phyloP scores from a whole-genome alignment of 2,329 filamentous ascomycete genomes.

The Venturia nashicola region DNA sequence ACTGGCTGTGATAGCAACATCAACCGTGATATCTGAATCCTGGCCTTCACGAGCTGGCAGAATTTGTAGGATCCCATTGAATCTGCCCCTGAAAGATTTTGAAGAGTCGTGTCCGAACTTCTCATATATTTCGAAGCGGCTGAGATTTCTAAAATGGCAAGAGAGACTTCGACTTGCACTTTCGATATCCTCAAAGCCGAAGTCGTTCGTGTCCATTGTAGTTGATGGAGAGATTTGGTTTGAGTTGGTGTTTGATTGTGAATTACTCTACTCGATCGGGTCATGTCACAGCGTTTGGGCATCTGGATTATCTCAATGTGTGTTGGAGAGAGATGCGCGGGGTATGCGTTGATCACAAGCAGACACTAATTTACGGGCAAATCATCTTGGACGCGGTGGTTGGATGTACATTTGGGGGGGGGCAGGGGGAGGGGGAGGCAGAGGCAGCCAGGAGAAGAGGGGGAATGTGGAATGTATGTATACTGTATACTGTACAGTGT shows the following conservation, averaged over 20 bases:
- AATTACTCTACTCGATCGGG: background rate
- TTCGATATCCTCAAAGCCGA: background rate
- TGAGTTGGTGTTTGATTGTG: background rate
- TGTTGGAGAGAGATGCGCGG: background rate
- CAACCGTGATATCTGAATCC: background rate
- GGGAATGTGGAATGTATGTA: too few relatives aligned
- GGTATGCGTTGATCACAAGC: background rate
- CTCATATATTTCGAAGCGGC: background rate
- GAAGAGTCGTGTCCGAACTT: background rate
- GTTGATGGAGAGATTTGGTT: background rate
- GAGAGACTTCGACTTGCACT: background rate
- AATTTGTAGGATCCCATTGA: background rate
- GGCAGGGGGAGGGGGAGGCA: too few relatives aligned
- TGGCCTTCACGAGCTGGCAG: background rate
- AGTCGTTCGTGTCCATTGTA: background rate
- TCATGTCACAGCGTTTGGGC: background rate
- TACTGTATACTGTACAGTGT: too few relatives aligned
- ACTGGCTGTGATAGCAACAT: background rate
- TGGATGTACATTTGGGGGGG: too few relatives aligned
- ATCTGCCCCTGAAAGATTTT: background rate
- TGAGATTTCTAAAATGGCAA: background rate
- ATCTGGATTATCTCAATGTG: background rate
- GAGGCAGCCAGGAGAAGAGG: too few relatives aligned
- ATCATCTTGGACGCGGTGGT: too few relatives aligned
- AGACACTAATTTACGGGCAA: too few relatives aligned